Conservation (phyloP, 108 stramenopile species). For the Skeletonema marinoi region DNA sequence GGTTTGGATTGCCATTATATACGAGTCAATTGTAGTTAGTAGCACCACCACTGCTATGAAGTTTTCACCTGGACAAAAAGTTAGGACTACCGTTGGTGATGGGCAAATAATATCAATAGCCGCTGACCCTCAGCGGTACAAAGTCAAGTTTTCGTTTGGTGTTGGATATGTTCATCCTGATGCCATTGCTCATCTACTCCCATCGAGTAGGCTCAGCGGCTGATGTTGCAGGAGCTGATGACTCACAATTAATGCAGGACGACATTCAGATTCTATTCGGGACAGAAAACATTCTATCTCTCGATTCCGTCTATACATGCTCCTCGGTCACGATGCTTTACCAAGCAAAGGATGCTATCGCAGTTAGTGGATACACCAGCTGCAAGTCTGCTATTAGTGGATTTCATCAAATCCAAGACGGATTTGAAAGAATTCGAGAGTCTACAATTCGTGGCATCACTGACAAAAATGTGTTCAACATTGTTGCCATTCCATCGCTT, state of each 20-base stretch:
- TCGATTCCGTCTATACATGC: conserved; percentile 75
- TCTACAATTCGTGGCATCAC: conserved; percentile 50
- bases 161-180: conserved; percentile 60
- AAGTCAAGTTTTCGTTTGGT: conserved; percentile 74
- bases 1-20: conserved; percentile 67
- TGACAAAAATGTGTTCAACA: conserved; percentile 47
- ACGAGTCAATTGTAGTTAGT: conserved; percentile 39
- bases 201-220: conserved; percentile 36
- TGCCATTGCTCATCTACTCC: conserved; percentile 58
- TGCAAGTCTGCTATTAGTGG: conserved; percentile 49
- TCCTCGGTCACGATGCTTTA: conserved; percentile 63
- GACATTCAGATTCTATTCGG: conserved; percentile 65
- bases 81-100: conserved; percentile 74
- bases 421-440: conserved; percentile 61
- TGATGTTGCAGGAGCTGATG: conserved; percentile 23
- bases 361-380: conserved; percentile 26
- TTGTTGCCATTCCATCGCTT: conserved; percentile 70
- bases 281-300: conserved; percentile 72
- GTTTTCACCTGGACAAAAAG: conserved; percentile 68
- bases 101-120: conserved; percentile 63
- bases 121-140: conserved; percentile 48
- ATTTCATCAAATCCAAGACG: conserved; percentile 40
- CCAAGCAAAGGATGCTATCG: conserved; percentile 38
- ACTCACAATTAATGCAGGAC: conserved; percentile 28
- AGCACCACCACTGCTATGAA: conserved; percentile 45